Evolutionary conservation across 2,329 filamentous ascomycete species (phyloP).

Genomic region (Paraphoma sp.): DNA sequence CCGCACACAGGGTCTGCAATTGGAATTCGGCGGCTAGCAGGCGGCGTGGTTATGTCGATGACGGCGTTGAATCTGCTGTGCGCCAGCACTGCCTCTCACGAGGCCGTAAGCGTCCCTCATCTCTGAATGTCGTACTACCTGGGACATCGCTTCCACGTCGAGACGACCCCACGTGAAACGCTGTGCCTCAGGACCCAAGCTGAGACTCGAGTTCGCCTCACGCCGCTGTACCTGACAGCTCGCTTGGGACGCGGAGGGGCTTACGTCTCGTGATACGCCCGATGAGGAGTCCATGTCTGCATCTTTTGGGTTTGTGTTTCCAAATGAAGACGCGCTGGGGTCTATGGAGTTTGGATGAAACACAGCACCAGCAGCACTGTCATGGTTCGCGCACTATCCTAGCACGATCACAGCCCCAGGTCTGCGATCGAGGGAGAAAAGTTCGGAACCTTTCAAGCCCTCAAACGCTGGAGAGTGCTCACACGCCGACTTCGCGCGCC

Average conservation of each 20-base stretch:
- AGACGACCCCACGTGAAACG: constrained; percentile 15
- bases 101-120: background rate
- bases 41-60: background rate
- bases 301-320: constrained; percentile 3
- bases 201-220: background rate
- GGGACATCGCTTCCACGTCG: background rate
- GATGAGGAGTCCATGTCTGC: constrained; percentile 6
- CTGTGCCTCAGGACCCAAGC: constrained; percentile 3
- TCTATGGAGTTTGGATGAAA: background rate
- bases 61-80: background rate
- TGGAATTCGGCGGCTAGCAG: background rate
- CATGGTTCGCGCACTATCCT: background rate
- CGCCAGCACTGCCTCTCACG: background rate
- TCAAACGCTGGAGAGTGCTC: background rate
- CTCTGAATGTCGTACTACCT: constrained; percentile 14
- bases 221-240: constrained; percentile 2
- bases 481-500: background rate
- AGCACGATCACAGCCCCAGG: background rate
- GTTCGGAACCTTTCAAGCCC: background rate
- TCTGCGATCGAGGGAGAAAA: background rate
- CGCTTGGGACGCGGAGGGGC: constrained; percentile 4
- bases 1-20: background rate
- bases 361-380: background rate
- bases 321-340: background rate
- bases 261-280: constrained; percentile 6